phyloP scores from a whole-genome alignment of 2,329 filamentous ascomycete species.

The Polychaeton citri region DNA sequence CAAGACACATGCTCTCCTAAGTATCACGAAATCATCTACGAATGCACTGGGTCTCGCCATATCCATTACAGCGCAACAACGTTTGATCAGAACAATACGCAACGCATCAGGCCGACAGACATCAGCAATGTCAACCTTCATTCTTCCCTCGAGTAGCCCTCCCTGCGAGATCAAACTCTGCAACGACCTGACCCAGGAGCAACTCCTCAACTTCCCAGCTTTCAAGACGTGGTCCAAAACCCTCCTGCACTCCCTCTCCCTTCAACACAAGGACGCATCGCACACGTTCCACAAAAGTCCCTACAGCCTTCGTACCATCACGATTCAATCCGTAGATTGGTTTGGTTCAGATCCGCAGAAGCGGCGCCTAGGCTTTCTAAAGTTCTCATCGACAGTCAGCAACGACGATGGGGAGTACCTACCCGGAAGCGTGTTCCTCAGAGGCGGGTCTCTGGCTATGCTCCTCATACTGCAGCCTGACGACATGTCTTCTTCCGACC shows the following conservation, averaged over 20 bases:
- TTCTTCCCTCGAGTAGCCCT: conserved; percentile 20
- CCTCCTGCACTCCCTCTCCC: conserved; percentile 33
- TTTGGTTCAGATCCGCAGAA: conserved; percentile 26
- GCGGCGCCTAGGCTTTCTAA: conserved; percentile 41
- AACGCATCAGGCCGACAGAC: too few relatives aligned
- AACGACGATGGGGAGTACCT: conserved; percentile 38
- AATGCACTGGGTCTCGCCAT: too few relatives aligned
- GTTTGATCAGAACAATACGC: too few relatives aligned
- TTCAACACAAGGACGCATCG: conserved; percentile 27
- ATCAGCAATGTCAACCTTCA: conserved; percentile 31
- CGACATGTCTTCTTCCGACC: conserved; percentile 26
- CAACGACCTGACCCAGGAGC: conserved; percentile 28
- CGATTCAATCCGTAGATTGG: conserved; percentile 41
- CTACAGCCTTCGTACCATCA: conserved; percentile 38
- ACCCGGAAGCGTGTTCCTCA: conserved; percentile 43
- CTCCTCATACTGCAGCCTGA: conserved; percentile 43
- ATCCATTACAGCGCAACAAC: too few relatives aligned
- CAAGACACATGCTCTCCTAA: too few relatives aligned
- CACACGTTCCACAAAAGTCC: conserved; percentile 41
- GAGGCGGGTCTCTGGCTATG: conserved; percentile 46
- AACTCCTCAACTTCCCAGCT: conserved; percentile 37
- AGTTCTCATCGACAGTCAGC: conserved; percentile 40
- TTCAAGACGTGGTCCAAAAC: conserved; percentile 43
- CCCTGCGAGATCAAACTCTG: conserved; percentile 30
- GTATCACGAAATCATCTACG: too few relatives aligned